Base-by-base conservation (phyloP, 2,329 filamentous ascomycete species). In the Colletotrichum phormii region DNA sequence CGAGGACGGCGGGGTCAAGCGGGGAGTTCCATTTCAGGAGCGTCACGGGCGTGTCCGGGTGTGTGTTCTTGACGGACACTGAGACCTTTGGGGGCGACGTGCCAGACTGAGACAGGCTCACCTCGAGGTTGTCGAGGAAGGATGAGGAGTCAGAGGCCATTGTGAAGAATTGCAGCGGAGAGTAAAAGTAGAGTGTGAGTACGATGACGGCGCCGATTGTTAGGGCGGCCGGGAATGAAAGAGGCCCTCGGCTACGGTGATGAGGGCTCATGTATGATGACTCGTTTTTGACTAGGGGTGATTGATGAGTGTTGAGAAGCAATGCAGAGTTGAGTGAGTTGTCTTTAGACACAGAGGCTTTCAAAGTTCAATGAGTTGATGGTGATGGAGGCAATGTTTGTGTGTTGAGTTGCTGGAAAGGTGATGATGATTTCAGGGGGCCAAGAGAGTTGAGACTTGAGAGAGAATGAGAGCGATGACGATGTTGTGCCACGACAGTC, bases 1-100 rank as follows among this genome's bases (percentile, higher is more conserved):
- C 79, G 60, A 85, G 72, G 0, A 81, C 84, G 29, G 84, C 61
- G 0, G 80, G 78, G 75, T 87, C 85, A 31, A 87, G 78, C 18
- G 85, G 85, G 1, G 84, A 85, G 63, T 83, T 78, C 79, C 85
- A 87, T 4, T 76, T 78, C 33, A 87, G 80, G 35, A 87, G 74
- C 1, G 84, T 86, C 65, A 86, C 78, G 1, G 83, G 75, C 2
- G 75, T 69, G 2, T 80, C 74, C 5, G 66, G 51, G 64, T 82
- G 80, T 15, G 78, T 81, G 78, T 87, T 86, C 59, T 80, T 83
- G 63, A 87, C 81, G 1, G 77, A 78, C 35, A 84, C 77, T 7
- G 78, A 78, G 46, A 86, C 18, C 3, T 49, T 49, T 1, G 42
- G 42, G 1, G 42, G 42, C 18, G 42, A 49, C 7, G 42, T 49